Base-by-base conservation (phyloP, 2,329 filamentous ascomycete species). In the Diplodia seriata region DNA sequence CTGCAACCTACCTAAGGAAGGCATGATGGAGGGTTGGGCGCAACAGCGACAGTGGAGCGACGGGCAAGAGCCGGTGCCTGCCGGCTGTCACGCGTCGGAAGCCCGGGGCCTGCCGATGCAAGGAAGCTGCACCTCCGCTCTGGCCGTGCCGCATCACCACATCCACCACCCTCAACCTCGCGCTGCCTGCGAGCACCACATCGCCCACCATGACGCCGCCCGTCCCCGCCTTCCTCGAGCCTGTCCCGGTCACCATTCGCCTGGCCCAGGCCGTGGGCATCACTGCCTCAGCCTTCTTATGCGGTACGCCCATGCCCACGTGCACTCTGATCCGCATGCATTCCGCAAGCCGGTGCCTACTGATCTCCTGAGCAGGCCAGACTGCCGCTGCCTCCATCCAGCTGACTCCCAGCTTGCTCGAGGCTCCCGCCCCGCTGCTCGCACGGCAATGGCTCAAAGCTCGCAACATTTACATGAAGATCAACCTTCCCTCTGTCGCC, bases 401-500 rank as follows among this genome's bases (percentile, higher is more conserved):
- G 68, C 70, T 79, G n/a, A 73, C 86, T 1, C 87, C 87, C 1
- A 81, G 84, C 50, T 76, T 89, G 9, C 81, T 89, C 68, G 80
- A 85, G 68, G 83, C 85, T 0, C 87, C 87, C 1, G 81, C 84
- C 1, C 83, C 83, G 1, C 76, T 88, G 12, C 82, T 88, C 69
- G 83, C 85, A 38, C 80, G 79, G 49, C 87, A 89, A 76, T 89
- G 86, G 86, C 72, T 75, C 68, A 78, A 74, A 50, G 74, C 81
- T 68, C 84, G 79, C 75, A 72, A 75, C 20, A 71, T 73, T 2
- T 83, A 83, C 62, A 79, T 74, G 65, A 69, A 71, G 66, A n/a
- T 59, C 54, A 36, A 43, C 18, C 43, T 57, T 29, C 64, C 64
- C 29, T 80, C 49, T 80, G 83, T 23, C 80, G 81, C 0, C 69